Evolutionary conservation across 176 grass and related monocot species (phyloP).

Genomic region (Themeda triandra): DNA sequence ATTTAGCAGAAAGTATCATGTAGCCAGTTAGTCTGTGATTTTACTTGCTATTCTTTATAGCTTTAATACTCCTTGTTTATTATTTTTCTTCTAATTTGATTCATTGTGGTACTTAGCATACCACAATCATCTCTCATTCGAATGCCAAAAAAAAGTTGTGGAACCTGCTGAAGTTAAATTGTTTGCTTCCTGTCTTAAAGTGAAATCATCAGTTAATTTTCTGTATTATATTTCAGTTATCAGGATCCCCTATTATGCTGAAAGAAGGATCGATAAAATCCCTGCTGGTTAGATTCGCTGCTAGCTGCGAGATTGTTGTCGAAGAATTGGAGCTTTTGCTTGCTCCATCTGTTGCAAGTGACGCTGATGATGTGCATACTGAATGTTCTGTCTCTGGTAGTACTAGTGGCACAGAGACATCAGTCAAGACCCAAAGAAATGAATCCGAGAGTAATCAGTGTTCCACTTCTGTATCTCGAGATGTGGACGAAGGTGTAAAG

Average conservation of each 20-base stretch:
- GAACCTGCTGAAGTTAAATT: not conserved
- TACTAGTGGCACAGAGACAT: conserved; percentile 32
- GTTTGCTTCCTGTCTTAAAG: not conserved
- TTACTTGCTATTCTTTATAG: not conserved
- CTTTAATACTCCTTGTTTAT: not conserved
- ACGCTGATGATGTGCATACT: conserved; percentile 37
- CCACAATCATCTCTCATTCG: not conserved
- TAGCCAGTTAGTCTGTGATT: not conserved
- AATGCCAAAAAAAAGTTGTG: not conserved
- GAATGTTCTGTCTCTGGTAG: conserved; percentile 54
- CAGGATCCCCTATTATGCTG: conserved; percentile 52
- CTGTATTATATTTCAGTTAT: conserved; percentile 65
- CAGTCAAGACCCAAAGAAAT: conserved; percentile 33
- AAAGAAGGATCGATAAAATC: conserved; percentile 98
- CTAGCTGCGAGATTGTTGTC: conserved; percentile 78
- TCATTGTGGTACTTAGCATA: not conserved
- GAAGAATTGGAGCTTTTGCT: conserved; percentile 88
- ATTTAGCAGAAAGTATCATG: not conserved
- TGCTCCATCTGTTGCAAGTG: conserved; percentile 51
- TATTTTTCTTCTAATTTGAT: conserved; percentile 18
- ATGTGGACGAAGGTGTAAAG: conserved; percentile 95
- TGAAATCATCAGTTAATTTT: not conserved
- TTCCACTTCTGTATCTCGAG: conserved; percentile 54
- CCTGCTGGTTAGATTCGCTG: conserved; percentile 71
- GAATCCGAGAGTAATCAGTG: conserved; percentile 37